Evolutionary conservation across 345 rosid species (phyloP), one percentile per base, ranked within the genome.

Genomic region (Geranium brycei): DNA sequence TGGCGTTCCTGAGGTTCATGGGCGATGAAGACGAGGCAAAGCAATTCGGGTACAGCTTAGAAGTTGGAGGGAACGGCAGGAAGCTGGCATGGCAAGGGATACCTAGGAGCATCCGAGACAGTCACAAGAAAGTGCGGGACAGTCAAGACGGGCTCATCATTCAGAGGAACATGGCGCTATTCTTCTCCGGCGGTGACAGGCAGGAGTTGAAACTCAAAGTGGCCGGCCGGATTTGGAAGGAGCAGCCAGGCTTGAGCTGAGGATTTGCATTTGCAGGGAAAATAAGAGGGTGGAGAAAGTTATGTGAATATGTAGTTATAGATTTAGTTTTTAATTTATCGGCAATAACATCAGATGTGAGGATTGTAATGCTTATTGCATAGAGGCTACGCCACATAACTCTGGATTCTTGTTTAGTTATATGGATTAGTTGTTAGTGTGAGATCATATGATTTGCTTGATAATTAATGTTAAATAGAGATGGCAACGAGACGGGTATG

Each of bases 1-100:
- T 83, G 82, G 84, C 84, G 30, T 80, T 80, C 71, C 72, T 83
- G 58, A 78, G 82, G 53, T 83, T 83, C 77, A 83, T 83, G 87
- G 87, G 87, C 7, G 71, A 64, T 3, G 84, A 80, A 19, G 80
- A 78, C 0, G 84, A 80, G 57, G 81, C 84, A 14, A 66, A 72
- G 69, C 75, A 78, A 47, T 83, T 76, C 35, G 72, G 84, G 64
- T 83, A 83, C 81, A 80, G 80, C 60, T 64, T 83, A 2, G 87
- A 83, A 67, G 87, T 83, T 0, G 84, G 87, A 1, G 83, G 82
- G 30, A 76, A 71, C 59, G 81, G 83, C 18, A 66, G 87, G 62
- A 83, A 72, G 72, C 78, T 83, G 12, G 66, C 57, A 15, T 83
- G 87, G 87, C 81, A 83, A 65, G 87, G 87, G 14, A 71, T 78